Evolutionary conservation across 208 protist species (phyloP).

Genomic region (Trypanosoma theileri): DNA sequence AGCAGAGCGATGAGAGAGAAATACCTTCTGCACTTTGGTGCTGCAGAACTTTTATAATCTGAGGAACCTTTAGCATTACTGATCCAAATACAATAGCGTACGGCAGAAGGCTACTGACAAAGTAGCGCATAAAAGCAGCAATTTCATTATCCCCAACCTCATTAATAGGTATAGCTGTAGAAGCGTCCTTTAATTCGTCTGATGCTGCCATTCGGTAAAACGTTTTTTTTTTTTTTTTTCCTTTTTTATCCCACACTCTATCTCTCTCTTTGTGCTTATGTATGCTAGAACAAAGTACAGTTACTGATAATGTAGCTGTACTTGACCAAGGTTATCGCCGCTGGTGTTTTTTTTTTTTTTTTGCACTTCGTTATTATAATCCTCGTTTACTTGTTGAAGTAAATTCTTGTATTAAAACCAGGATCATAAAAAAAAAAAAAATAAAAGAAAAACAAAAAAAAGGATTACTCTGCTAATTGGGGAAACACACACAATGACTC

Average conservation of each 20-base stretch:
- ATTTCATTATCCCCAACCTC: slow-evolving; percentile 16
- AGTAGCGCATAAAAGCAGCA: slow-evolving; percentile 38
- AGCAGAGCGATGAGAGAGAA: slow-evolving; percentile 51
- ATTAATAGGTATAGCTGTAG: neutral
- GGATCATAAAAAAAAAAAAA: too few relatives aligned
- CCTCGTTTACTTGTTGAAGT: too few relatives aligned
- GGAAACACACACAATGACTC: too few relatives aligned
- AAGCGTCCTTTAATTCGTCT: neutral
- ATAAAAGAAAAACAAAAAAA: slow-evolving; percentile 13
- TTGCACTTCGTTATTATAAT: too few relatives aligned
- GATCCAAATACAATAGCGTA: slow-evolving; percentile 84
- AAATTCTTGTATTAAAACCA: too few relatives aligned
- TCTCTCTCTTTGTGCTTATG: neutral
- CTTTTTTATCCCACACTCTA: neutral
- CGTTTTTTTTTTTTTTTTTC: slow-evolving; percentile 20
- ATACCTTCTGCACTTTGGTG: slow-evolving; percentile 64
- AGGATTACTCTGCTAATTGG: neutral
- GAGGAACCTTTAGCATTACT: slow-evolving; percentile 81
- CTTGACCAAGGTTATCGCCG: too few relatives aligned
- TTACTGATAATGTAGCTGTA: too few relatives aligned
- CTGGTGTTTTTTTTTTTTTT: too few relatives aligned
- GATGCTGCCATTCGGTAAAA: neutral
- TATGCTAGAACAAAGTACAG: too few relatives aligned
- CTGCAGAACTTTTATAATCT: slow-evolving; percentile 75
- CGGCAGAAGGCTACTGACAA: slow-evolving; percentile 65